A percentile compares a stretch with the other conserved stretches of the same genome.
These are phyloP conservation scores for Neoscytalidium dimidiatum DNA, from an alignment of 2,329 filamentous ascomycete genomes.

Conservation along the genomic window DNA sequence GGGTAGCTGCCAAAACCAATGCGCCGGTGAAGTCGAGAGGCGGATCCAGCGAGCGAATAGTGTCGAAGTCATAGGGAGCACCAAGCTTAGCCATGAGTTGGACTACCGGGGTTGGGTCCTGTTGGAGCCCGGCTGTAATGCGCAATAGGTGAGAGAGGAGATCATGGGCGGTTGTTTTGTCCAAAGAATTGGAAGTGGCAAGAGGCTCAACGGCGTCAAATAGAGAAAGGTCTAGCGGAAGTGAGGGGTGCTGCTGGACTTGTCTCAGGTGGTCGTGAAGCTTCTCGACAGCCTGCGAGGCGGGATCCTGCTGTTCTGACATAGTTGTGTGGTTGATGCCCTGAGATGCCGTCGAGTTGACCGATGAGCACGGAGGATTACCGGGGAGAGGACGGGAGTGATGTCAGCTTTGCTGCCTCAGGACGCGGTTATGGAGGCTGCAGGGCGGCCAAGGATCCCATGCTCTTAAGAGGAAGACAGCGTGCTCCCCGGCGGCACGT, in stretches of 20 bases:
- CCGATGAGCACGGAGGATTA: neutral
- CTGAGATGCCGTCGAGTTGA: neutral
- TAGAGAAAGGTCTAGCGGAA: conserved; percentile 48
- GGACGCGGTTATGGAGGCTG: neutral
- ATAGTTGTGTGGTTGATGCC: neutral
- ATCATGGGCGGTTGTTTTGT: conserved; percentile 27
- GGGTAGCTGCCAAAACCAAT: conserved; percentile 48
- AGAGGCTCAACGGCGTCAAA: conserved; percentile 54
- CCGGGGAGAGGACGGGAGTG: neutral
- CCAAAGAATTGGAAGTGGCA: conserved; percentile 28
- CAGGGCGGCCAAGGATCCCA: neutral
- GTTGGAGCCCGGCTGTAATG: conserved; percentile 55
- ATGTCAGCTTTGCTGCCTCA: neutral
- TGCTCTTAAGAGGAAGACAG: neutral
- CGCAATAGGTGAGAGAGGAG: conserved; percentile 51
- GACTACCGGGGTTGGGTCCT: conserved; percentile 59
- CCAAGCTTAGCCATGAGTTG: conserved; percentile 55
- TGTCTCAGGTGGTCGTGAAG: conserved; percentile 48
- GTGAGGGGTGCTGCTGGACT: conserved; percentile 47
- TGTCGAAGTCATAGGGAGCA: conserved; percentile 42
- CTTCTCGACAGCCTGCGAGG: neutral
- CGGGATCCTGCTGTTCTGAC: neutral
- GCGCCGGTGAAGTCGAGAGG: conserved; percentile 54
- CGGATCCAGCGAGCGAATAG: conserved; percentile 44
- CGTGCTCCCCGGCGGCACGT: neutral